Evolutionary conservation across 805 yeast genomes (phyloP).

Genomic region (Yarrowia hollandica): DNA sequence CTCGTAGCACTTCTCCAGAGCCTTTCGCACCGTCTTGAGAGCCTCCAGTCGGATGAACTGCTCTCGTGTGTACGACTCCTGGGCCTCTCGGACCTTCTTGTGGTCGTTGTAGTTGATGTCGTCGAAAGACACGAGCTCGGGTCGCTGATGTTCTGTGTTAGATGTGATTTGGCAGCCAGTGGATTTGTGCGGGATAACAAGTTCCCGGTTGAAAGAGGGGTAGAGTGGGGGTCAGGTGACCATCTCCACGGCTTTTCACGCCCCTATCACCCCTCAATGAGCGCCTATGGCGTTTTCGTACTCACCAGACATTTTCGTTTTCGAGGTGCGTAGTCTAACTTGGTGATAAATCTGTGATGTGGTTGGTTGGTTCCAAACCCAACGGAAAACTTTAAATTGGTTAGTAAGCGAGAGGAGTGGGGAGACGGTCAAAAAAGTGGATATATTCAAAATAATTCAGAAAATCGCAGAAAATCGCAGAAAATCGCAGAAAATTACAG

Average conservation of each 20-base stretch:
- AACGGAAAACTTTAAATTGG: neutral
- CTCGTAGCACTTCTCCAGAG: constrained; percentile 69
- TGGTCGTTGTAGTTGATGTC: constrained; percentile 73
- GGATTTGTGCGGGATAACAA: neutral
- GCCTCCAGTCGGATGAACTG: constrained; percentile 74
- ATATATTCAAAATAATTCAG: too few species aligned
- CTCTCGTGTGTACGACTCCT: constrained; percentile 73
- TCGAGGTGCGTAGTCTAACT: constrained; percentile 25
- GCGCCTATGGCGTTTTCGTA: neutral
- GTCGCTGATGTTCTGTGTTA: constrained; percentile 42
- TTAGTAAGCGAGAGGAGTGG: too few species aligned
- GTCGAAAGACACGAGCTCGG: constrained; percentile 78
- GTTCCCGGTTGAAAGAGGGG: neutral
- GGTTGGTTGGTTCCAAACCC: constrained; percentile 19
- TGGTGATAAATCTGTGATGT: constrained; percentile 28
- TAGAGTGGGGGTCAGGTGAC: neutral
- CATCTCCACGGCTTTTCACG: neutral
- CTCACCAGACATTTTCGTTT: constrained; percentile 25
- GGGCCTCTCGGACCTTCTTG: constrained; percentile 66
- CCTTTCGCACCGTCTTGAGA: constrained; percentile 66
- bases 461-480: too few species aligned
- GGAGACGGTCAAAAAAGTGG: too few species aligned
- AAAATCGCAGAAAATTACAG: too few species aligned
- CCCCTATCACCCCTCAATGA: neutral
- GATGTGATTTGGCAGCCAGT: neutral